phyloP scores from a whole-genome alignment of 2,329 filamentous ascomycete genomes.

The Colletotrichum zoysiae region DNA sequence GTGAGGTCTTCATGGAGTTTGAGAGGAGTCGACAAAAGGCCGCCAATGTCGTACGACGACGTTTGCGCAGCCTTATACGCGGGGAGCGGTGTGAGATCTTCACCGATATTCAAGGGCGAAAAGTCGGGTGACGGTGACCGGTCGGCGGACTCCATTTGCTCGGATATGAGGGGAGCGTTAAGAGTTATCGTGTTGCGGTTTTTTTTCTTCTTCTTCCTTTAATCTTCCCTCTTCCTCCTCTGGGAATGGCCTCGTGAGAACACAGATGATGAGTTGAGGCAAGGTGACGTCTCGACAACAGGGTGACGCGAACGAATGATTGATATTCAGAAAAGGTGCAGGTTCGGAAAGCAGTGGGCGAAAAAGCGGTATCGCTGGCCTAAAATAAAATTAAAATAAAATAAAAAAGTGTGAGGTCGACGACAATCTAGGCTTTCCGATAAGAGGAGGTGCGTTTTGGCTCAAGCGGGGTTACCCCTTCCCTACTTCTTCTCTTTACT shows the following conservation, averaged over 20 bases:
- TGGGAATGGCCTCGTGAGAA: neutral
- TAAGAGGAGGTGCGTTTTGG: constrained; percentile 39
- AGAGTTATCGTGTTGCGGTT: constrained; percentile 37
- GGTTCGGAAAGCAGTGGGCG: neutral
- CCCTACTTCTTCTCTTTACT: constrained; percentile 33
- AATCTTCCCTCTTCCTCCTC: neutral
- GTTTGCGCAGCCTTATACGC: constrained; percentile 67
- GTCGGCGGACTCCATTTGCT: constrained; percentile 28
- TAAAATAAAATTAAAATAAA: too few relatives aligned
- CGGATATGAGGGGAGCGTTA: constrained; percentile 36
- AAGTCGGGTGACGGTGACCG: constrained; percentile 62
- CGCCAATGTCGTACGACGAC: constrained; percentile 74
- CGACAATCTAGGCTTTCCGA: constrained; percentile 42
- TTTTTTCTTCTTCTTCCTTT: neutral
- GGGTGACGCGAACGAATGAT: neutral
- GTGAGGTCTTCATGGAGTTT: constrained; percentile 86
- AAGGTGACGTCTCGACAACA: constrained; percentile 1
- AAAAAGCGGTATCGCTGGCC: constrained; percentile 30
- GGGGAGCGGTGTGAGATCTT: constrained; percentile 71
- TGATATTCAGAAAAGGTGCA: constrained; percentile 5
- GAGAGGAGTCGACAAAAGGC: constrained; percentile 77
- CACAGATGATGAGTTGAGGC: constrained; percentile 6
- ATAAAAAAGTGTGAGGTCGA: constrained; percentile 16
- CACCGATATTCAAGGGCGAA: constrained; percentile 64
- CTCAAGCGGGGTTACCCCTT: constrained; percentile 41